Evolutionary conservation across 2,329 filamentous ascomycete genomes (phyloP), one percentile per base, ranked within the genome.

Genomic region (Chlorencoelia australis): DNA sequence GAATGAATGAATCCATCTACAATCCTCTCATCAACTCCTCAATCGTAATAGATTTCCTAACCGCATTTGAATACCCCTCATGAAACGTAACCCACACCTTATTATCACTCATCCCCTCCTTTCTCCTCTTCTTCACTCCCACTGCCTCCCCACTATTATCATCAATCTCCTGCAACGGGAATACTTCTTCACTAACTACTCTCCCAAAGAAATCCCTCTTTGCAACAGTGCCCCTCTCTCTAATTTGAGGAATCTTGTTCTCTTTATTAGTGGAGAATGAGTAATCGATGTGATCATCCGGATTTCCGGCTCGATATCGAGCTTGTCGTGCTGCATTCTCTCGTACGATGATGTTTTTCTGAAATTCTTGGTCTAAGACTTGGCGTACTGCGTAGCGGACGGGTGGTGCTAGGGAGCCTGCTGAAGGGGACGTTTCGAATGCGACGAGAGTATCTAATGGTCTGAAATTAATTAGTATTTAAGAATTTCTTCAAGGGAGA

Each of bases 361-460:
- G 75, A 50, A 89, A 82, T 58, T 96, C 89, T 56, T 91, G 85
- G 53, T 94, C 87, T 1, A 98, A 70, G 7, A 95, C 88, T 58
- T 95, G 89, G 15, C 91, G 79, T 5, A 98, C 81, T 1, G 89
- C 89, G 54, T 86, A 98, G n/a, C 91, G 75, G 0, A 85, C 85
- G 0, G 84, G 86, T 1, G 75, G 77, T 2, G 73, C 71, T 24
- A 68, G 64, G 11, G 73, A 62, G 3, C 66, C 51, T 4, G 69
- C 62, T 2, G 55, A 62, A 4, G 74, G 64, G 2, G 70, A 73
- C 0, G 85, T 85, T 48, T 84, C 78, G 49, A 84, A 96, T 0
- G 72, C 71, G 1, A 81, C 70, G 0, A 96, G 69, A 7, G 72
- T 67, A 59, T 98, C 91, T n/a, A 98, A 68, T 1, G 75, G 67